Evolutionary conservation across 306 rosid species (phyloP).

Genomic region (Canavalia gladiata): DNA sequence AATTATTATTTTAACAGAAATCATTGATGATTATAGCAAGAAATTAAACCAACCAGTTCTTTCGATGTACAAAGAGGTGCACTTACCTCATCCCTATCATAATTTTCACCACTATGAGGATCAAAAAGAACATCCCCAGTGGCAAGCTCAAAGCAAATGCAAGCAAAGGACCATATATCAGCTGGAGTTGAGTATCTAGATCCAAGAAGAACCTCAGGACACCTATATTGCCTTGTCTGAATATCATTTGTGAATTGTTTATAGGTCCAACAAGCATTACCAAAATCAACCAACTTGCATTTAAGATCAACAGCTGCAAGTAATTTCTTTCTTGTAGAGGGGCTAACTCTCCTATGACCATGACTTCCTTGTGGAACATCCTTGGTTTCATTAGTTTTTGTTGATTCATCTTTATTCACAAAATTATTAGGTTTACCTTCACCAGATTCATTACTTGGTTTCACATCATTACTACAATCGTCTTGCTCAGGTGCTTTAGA

Average conservation of each 20-base stretch:
- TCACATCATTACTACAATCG: conserved; percentile 61
- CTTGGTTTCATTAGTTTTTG: conserved; percentile 59
- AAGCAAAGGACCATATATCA: conserved; percentile 97
- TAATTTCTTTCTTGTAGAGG: conserved; percentile 72
- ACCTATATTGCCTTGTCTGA: conserved; percentile 98
- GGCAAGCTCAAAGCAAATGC: conserved; percentile 96
- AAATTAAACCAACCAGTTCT: conserved; percentile 33
- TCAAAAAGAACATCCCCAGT: conserved; percentile 98
- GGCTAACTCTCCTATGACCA: conserved; percentile 64
- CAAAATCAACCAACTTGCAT: conserved; percentile 98
- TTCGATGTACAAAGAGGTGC: conserved; percentile 26
- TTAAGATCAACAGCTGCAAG: conserved; percentile 74
- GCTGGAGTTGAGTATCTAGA: conserved; percentile 93
- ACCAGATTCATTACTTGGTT: conserved; percentile 51
- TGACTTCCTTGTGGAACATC: conserved; percentile 58
- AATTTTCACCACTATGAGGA: conserved; percentile 96
- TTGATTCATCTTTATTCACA: conserved; percentile 50
- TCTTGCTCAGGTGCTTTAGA: conserved; percentile 54
- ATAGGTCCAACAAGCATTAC: conserved; percentile 99
- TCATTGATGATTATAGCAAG: conserved; percentile 31
- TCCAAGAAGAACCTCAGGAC: conserved; percentile 97
- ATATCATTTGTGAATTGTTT: conserved; percentile 96
- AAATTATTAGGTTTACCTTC: conserved; percentile 60
- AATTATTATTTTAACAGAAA: background rate
- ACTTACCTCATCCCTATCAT: conserved; percentile 95